A percentile compares a stretch with the other conserved stretches of the same genome.
These are phyloP conservation scores for Trichothecium roseum DNA, from an alignment of 2,329 filamentous ascomycete genomes.

Conservation along the genomic window DNA sequence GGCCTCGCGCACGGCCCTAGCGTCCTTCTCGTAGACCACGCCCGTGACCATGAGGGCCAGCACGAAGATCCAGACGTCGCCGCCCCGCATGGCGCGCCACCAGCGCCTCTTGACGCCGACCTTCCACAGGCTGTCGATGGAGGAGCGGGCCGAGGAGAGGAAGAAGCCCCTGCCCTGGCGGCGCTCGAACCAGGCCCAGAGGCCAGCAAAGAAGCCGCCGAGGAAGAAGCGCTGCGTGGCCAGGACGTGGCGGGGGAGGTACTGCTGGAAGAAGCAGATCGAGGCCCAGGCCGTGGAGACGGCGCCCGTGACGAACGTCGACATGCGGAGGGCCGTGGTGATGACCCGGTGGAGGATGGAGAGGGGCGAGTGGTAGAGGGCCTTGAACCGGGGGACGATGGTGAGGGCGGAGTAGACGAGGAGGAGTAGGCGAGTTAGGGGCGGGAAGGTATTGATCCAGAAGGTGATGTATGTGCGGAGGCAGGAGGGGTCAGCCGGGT, in stretches of 20 bases:
- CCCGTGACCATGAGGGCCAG: slow-evolving; percentile 68
- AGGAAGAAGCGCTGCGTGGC: slow-evolving; percentile 84
- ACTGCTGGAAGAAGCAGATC: slow-evolving; percentile 78
- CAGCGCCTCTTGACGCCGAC: slow-evolving; percentile 83
- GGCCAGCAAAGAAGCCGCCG: slow-evolving; percentile 72
- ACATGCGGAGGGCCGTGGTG: slow-evolving; percentile 60
- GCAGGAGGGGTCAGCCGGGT: slow-evolving; percentile 82
- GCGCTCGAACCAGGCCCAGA: slow-evolving; percentile 74
- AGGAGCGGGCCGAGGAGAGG: slow-evolving; percentile 67
- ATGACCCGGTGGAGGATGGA: slow-evolving; percentile 56
- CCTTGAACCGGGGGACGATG: slow-evolving; percentile 56
- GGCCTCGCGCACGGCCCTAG: slow-evolving; percentile 55
- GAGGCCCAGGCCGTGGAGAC: slow-evolving; percentile 81
- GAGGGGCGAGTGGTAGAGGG: slow-evolving; percentile 60
- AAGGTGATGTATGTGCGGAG: slow-evolving; percentile 79
- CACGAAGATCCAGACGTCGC: slow-evolving; percentile 79
- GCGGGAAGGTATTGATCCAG: slow-evolving; percentile 74
- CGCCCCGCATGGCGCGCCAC: slow-evolving; percentile 74
- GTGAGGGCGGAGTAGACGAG: slow-evolving; percentile 59
- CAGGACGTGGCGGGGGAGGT: slow-evolving; percentile 63
- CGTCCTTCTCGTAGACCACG: slow-evolving; percentile 63
- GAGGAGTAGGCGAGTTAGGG: slow-evolving; percentile 67
- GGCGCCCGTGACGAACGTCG: slow-evolving; percentile 65
- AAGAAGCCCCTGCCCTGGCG: slow-evolving; percentile 57
- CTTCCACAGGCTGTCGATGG: slow-evolving; percentile 80